Evolutionary conservation across 2,329 filamentous ascomycete species (phyloP), one percentile per base, ranked within the genome.

Genomic region (Sporothrix protearum): DNA sequence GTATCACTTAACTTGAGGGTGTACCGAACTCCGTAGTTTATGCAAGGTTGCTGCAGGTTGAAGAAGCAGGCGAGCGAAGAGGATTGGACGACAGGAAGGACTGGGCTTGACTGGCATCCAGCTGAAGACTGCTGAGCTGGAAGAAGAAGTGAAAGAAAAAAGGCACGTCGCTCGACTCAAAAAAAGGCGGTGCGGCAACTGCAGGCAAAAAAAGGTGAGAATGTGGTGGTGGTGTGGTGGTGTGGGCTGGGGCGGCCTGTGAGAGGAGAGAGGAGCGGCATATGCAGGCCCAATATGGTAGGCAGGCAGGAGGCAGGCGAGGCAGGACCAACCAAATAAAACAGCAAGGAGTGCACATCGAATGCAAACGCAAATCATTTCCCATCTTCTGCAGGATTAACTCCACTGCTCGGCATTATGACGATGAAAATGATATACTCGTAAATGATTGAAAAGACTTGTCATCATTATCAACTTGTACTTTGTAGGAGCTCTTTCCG

Each of bases 1-100:
- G 63, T 12, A 28, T 49, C 39, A 22, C n/a, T 67, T 33, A 16
- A 14, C 16, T 68, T 55, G 16, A n/a, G 59, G 59, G 36, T n/a
- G 36, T 63, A n/a, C n/a, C n/a, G n/a, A n/a, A n/a, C n/a, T n/a
- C n/a, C n/a, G n/a, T n/a, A n/a, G n/a, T n/a, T n/a, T 7, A 63
- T 63, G 59, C 22, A 63, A 63, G 36, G 59, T 63, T 63, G 59
- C n/a, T 42, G 59, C n/a, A 63, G 49, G 42, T 12, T 47, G 42
- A 19, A 14, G 42, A 19, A 14, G 10, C 42, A 47, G 42, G 42
- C 42, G 42, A 47, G 42, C 42, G 14, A 16, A 47, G 12, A 16
- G 42, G 42, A 47, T 47, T 47, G 1, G 47, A 51, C 63, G 9
- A 19, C 33, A 36, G 33, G 33, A 3, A 36, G 33, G 8, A 36